phyloP scores from a whole-genome alignment of 2,329 filamentous ascomycete genomes.

The Colletotrichum tabaci region DNA sequence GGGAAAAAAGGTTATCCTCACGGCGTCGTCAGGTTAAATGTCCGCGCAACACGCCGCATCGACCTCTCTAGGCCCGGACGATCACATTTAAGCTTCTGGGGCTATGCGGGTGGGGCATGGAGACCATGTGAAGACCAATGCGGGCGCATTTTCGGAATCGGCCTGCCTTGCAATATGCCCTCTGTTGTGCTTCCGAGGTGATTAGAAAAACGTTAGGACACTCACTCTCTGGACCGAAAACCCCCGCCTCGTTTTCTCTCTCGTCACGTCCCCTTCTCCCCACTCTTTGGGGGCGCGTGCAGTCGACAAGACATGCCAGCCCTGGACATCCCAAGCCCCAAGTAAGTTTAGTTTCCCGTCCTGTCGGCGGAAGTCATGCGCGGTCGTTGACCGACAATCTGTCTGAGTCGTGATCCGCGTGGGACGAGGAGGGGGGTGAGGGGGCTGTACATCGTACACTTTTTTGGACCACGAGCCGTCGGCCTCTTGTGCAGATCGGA shows the following conservation, averaged over 20 bases:
- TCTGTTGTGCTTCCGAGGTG: too few relatives aligned
- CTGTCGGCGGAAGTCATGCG: slow-evolving; percentile 19
- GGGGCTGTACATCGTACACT: too few relatives aligned
- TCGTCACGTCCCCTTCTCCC: not conserved
- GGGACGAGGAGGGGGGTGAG: too few relatives aligned
- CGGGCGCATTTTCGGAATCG: slow-evolving; percentile 4
- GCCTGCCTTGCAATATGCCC: not conserved
- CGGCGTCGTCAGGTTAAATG: not conserved
- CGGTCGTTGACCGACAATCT: not conserved
- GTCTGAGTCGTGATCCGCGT: slow-evolving; percentile 16
- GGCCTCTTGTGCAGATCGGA: not conserved
- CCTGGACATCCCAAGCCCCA: slow-evolving; percentile 3
- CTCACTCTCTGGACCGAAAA: not conserved
- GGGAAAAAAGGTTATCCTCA: not conserved
- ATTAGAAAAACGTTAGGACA: not conserved
- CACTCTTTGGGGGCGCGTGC: not conserved
- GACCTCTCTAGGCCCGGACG: not conserved
- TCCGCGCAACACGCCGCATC: not conserved
- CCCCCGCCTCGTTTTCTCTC: slow-evolving; percentile 22
- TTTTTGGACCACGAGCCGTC: not conserved
- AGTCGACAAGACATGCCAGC: not conserved
- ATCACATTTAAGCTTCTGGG: slow-evolving; percentile 13
- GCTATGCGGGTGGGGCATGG: slow-evolving; percentile 8
- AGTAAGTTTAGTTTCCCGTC: not conserved
- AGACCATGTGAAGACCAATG: slow-evolving; percentile 5